Base-by-base conservation (phyloP, 352 stramenopile species). In the Phytophthora tubulina region DNA sequence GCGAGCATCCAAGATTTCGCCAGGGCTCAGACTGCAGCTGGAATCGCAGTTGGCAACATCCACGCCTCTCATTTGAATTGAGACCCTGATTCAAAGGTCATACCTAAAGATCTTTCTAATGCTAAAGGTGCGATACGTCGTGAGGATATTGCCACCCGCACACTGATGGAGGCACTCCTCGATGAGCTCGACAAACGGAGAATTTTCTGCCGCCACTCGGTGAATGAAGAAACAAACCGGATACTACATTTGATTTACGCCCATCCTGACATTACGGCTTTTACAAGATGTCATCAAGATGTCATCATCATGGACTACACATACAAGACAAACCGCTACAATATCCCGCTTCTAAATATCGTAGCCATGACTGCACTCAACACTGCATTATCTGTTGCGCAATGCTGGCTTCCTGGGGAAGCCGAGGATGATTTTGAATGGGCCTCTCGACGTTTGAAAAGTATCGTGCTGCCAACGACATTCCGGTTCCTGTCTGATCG, bases 171-270 rank as follows among this genome's bases (percentile, higher is more conserved):
- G 11, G 36, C 36, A 1, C 11, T 41, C 7, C 0, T 3, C 11
- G 36, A 41, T 13, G 36, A 41, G 36, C 36, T 41, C 36, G 11
- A 41, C 7, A 7, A 41, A 3, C 7, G 2, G 1, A 11, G 36
- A 3, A 13, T 41, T 41, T 1, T 13, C 36, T 41, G 11, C 11
- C 36, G 36, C 11, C 11, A 13, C 36, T 41, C 36, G 7, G 36
- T 41, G 36, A 41, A 41, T 11, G 36, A 41, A 7, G 11, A 13
- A 41, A 45, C 44, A 6, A 56, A 50, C 45, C n/a, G 50, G 6
- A 50, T 69, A 2, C 51, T 51, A 1, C 48, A 71, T n/a, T 51
- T 71, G 14, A 50, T 61, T 57, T 61, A 58, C 56, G 55, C 48
- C 3, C 27, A 65, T 27, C 61, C 52, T 0, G 36, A 54, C 1